Percentiles rank a stretch among this genome's conserved stretches.
phyloP scores from a whole-genome alignment of 1,139 yeast species.

The Kurtzmaniella quercitrusa region DNA sequence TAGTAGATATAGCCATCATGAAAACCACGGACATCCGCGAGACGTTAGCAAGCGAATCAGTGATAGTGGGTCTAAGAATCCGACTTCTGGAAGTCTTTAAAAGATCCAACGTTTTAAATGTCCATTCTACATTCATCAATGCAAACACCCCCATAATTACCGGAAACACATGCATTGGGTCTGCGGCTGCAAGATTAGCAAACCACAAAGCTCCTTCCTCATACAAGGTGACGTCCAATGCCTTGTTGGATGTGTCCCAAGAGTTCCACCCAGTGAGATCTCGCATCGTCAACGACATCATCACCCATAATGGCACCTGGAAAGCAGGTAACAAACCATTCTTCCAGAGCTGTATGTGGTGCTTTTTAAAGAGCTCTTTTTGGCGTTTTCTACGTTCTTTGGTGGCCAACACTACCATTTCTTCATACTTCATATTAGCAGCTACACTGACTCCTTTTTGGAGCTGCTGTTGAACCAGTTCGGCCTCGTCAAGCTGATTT shows the following conservation, averaged over 20 bases:
- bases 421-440: conserved; percentile 65
- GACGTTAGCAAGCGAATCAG: conserved; percentile 57
- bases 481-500: conserved; percentile 12
- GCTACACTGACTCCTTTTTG: conserved; percentile 21
- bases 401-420: conserved; percentile 64
- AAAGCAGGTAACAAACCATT: conserved; percentile 67
- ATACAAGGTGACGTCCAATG: conserved; percentile 52
- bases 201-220: conserved; percentile 60
- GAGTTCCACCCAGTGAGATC: conserved; percentile 71
- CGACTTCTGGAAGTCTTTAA: conserved; percentile 35
- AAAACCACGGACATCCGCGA: conserved; percentile 74
- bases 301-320: conserved; percentile 87
- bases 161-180: conserved; percentile 66
- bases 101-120: conserved; percentile 50
- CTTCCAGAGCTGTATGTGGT: conserved; percentile 78
- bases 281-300: conserved; percentile 72
- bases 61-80: conserved; percentile 52
- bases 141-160: conserved; percentile 65
- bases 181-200: conserved; percentile 54
- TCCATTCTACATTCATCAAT: conserved; percentile 77
- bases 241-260: conserved; percentile 42
- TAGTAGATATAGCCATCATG: conserved; percentile 78
- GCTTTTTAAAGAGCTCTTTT: conserved; percentile 57
- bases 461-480: conserved; percentile 6
- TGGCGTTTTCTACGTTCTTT: conserved; percentile 79